phyloP scores from a whole-genome alignment of 306 rosid genomes.

The Cajanus cajan region DNA sequence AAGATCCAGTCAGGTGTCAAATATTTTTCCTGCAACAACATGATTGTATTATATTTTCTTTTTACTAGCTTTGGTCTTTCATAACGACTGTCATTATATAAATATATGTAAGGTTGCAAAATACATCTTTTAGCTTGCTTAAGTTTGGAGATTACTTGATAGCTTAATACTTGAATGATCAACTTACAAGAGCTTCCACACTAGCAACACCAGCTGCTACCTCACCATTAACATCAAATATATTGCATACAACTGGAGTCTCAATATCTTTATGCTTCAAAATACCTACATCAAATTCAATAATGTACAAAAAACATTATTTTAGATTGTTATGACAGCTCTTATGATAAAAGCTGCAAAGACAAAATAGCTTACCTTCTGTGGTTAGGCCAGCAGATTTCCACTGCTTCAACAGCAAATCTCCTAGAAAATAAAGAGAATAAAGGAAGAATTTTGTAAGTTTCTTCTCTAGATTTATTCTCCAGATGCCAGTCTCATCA shows the following conservation, averaged over 20 bases:
- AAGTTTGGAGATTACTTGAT: slow-evolving; percentile 26
- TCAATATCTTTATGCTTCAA: slow-evolving; percentile 57
- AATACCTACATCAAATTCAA: slow-evolving; percentile 61
- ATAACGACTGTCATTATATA: slow-evolving; percentile 1
- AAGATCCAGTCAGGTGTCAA: slow-evolving; percentile 79
- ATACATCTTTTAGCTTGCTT: slow-evolving; percentile 18
- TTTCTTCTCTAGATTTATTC: slow-evolving; percentile 4
- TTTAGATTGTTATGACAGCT: neutral
- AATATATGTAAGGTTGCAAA: slow-evolving; percentile 11
- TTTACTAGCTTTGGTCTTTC: neutral
- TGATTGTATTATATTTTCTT: slow-evolving; percentile 2
- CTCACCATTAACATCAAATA: slow-evolving; percentile 78
- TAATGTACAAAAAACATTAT: neutral
- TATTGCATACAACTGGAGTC: slow-evolving; percentile 78
- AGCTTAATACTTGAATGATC: slow-evolving; percentile 25
- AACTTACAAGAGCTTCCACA: slow-evolving; percentile 81
- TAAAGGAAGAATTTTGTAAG: neutral
- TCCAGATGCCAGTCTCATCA: slow-evolving; percentile 12
- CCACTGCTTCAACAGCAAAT: slow-evolving; percentile 75
- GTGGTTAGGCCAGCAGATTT: slow-evolving; percentile 62
- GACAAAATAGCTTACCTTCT: slow-evolving; percentile 53
- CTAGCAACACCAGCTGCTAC: slow-evolving; percentile 80
- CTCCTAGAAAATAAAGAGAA: slow-evolving; percentile 48
- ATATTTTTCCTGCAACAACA: slow-evolving; percentile 65
- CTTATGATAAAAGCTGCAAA: neutral